Evolutionary conservation across 2,329 filamentous ascomycete genomes (phyloP).

Genomic region (Aspergillus unguis): DNA sequence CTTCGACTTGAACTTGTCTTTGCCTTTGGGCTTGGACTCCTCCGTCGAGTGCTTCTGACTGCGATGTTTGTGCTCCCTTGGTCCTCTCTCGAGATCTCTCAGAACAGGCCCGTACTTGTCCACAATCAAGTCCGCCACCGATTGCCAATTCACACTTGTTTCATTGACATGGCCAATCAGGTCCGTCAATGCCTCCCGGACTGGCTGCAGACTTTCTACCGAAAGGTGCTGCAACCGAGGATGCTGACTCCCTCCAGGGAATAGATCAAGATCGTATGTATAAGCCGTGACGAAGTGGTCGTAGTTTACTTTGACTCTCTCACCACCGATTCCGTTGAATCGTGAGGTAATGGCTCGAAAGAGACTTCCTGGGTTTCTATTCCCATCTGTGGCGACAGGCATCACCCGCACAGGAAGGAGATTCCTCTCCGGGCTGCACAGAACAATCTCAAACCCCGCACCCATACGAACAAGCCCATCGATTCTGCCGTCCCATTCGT

Average conservation of each 20-base stretch:
- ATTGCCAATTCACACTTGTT: constrained; percentile 61
- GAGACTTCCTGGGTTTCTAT: neutral
- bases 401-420: constrained; percentile 38
- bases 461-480: constrained; percentile 67
- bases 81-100: constrained; percentile 26
- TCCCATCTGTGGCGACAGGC: constrained; percentile 2
- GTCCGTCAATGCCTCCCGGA: constrained; percentile 46
- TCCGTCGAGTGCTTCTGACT: neutral
- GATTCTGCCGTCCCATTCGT: constrained; percentile 51
- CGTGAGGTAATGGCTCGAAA: constrained; percentile 26
- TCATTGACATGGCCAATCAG: constrained; percentile 37
- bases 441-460: constrained; percentile 66
- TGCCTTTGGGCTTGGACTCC: neutral
- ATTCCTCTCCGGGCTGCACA: constrained; percentile 58
- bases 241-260: constrained; percentile 31
- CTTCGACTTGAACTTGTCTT: constrained; percentile 11
- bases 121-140: constrained; percentile 62
- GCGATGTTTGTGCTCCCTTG: constrained; percentile 14
- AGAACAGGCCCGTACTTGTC: constrained; percentile 59
- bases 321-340: constrained; percentile 33
- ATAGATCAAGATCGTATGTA: constrained; percentile 42
- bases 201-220: constrained; percentile 29
- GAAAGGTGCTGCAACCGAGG: constrained; percentile 38
- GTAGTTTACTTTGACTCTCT: constrained; percentile 47
- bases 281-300: constrained; percentile 50